Evolutionary conservation across 73 alveolate species (phyloP).

Genomic region (Halteria grandinella): DNA sequence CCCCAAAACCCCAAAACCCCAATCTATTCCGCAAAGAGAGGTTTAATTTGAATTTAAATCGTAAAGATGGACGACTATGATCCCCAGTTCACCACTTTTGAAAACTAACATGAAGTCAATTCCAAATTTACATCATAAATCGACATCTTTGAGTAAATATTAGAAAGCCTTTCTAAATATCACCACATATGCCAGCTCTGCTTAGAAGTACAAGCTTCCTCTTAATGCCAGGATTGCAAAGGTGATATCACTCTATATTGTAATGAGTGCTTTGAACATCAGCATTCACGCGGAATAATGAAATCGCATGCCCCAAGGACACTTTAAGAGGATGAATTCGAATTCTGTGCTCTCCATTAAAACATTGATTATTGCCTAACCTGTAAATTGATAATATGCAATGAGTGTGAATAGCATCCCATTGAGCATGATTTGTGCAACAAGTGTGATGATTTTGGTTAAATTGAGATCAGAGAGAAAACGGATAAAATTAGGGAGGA

Average conservation of each 20-base stretch:
- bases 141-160: background rate
- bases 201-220: background rate
- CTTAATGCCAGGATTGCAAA: background rate
- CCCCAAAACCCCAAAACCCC: too few species aligned
- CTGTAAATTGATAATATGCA: too few species aligned
- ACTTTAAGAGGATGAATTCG: background rate
- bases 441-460: background rate
- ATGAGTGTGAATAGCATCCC: too few species aligned
- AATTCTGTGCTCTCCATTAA: background rate
- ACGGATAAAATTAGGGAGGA: background rate
- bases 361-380: background rate
- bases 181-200: background rate
- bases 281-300: conserved; percentile 1
- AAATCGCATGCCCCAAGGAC: background rate
- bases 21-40: too few species aligned
- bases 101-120: too few species aligned
- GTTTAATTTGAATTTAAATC: too few species aligned
- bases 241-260: background rate
- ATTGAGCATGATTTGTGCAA: too few species aligned
- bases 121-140: too few species aligned
- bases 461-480: too few species aligned
- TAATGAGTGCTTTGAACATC: background rate
- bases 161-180: background rate
- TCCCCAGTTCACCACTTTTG: too few species aligned
- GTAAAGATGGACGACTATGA: too few species aligned